Evolutionary conservation across 1,284 basidiomycete species (phyloP).

Genomic region (Pseudozyma flocculosa): DNA sequence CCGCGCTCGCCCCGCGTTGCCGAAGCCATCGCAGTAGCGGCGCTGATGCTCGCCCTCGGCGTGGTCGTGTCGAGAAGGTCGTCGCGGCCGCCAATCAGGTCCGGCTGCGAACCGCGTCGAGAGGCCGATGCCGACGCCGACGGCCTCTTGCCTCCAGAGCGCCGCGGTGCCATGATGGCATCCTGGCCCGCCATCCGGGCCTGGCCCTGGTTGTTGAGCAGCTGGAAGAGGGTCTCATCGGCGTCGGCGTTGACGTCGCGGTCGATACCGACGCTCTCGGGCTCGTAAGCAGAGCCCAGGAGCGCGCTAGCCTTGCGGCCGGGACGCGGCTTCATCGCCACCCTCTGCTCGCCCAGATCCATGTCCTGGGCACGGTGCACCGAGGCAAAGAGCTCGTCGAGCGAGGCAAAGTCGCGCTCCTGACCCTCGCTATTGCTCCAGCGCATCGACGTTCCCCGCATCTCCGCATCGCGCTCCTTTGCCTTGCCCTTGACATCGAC

Average conservation of each 20-base stretch:
- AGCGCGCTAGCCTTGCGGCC: neutral
- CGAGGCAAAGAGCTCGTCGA: constrained; percentile 1
- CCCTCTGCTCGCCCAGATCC: constrained; percentile 6
- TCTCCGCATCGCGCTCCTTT: neutral
- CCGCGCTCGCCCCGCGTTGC: no score
- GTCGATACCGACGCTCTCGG: no score
- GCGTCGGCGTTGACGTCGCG: neutral
- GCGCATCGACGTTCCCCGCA: neutral
- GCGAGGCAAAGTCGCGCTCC: neutral
- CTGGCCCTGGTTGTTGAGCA: constrained; percentile 1
- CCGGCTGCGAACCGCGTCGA: neutral
- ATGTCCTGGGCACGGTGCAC: constrained; percentile 3
- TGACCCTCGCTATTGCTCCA: neutral
- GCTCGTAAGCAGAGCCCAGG: neutral
- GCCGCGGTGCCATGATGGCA: neutral
- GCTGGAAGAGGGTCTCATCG: constrained; percentile 4
- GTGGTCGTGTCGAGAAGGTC: no score
- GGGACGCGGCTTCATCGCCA: neutral
- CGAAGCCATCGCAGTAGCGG: no score
- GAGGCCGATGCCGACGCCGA: no score
- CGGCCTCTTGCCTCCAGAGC: no score
- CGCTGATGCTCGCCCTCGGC: no score
- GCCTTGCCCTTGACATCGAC: constrained; percentile 6
- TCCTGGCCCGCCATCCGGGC: constrained; percentile 5
- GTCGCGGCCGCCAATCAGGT: no score